Percentiles rank a stretch among this genome's conserved stretches.
phyloP scores from a whole-genome alignment of 345 rosid genomes.

The Gossypium longicalyx region DNA sequence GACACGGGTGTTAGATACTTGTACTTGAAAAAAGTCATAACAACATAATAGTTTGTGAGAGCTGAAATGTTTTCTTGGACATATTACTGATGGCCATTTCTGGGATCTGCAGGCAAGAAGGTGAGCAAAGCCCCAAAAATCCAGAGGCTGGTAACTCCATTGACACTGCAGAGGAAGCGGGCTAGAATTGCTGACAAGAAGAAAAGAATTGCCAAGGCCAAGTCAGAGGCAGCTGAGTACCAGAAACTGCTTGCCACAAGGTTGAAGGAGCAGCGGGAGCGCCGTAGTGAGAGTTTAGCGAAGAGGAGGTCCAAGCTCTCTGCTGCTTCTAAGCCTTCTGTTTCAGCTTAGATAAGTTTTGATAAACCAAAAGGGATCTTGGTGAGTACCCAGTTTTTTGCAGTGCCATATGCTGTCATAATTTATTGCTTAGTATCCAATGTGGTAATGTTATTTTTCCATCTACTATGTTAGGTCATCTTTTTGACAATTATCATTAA shows the following conservation, averaged over 20 bases:
- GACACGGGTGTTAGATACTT: not conserved
- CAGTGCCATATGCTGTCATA: not conserved
- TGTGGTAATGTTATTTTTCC: not conserved
- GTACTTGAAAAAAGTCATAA: no score
- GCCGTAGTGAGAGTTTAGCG: conserved; percentile 56
- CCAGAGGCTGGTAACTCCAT: conserved; percentile 57
- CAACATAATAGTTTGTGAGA: no score
- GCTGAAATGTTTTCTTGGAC: not conserved
- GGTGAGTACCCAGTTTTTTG: not conserved
- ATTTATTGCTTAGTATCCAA: not conserved
- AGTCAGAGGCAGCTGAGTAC: conserved; percentile 57
- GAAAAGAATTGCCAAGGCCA: conserved; percentile 54
- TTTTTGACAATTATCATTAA: not conserved
- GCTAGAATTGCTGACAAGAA: conserved; percentile 50
- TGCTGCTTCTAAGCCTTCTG: conserved; percentile 46
- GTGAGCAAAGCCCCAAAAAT: conserved; percentile 61
- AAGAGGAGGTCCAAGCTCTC: conserved; percentile 49
- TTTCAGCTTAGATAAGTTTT: conserved; percentile 18
- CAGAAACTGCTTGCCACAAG: conserved; percentile 48
- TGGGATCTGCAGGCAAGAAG: conserved; percentile 39
- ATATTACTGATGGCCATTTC: not conserved
- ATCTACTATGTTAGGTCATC: not conserved
- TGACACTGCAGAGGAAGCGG: conserved; percentile 55
- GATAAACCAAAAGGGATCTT: not conserved
- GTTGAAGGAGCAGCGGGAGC: conserved; percentile 69